These are phyloP conservation scores for Fusarium concolor DNA, from an alignment of 2,329 filamentous ascomycete genomes.

Conservation along the genomic window DNA sequence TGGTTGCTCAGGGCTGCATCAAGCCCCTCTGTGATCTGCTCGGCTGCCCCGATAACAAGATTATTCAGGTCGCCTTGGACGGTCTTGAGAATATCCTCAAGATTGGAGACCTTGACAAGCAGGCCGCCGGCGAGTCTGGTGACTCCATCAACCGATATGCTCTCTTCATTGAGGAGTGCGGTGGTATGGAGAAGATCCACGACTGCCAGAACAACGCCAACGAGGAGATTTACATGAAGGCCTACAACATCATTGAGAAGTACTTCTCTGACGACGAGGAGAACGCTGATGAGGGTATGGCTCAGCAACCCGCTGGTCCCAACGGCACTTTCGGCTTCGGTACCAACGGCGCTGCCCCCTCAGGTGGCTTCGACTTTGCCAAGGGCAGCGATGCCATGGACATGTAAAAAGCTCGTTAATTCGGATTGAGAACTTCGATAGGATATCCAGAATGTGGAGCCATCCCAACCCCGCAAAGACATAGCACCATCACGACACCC, in stretches of 20 bases:
- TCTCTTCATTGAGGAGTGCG: constrained; percentile 97
- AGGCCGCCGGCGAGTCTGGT: constrained; percentile 78
- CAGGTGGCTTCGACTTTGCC: constrained; percentile 94
- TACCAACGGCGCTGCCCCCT: constrained; percentile 69
- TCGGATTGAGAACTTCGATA: constrained; percentile 20
- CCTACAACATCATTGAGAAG: constrained; percentile 99
- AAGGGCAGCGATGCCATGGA: constrained; percentile 75
- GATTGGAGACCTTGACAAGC: constrained; percentile 98
- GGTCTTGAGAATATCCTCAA: constrained; percentile 99
- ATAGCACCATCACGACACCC: constrained; percentile 43
- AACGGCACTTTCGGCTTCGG: constrained; percentile 86
- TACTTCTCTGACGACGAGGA: constrained; percentile 99
- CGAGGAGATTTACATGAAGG: constrained; percentile 99
- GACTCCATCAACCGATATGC: constrained; percentile 96
- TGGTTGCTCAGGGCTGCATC: constrained; percentile 94
- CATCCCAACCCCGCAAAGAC: constrained; percentile 37
- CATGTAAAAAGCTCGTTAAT: constrained; percentile 60
- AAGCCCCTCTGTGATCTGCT: constrained; percentile 96
- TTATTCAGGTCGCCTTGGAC: constrained; percentile 98
- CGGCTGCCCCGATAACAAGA: constrained; percentile 98
- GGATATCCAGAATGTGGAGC: constrained; percentile 33
- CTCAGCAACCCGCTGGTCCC: constrained; percentile 71
- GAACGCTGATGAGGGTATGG: constrained; percentile 83
- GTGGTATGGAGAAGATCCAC: constrained; percentile 99
- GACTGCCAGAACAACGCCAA: constrained; percentile 99